These are phyloP conservation scores for Podaxis pistillaris DNA, from an alignment of 768 basidiomycete genomes.

Conservation along the genomic window DNA sequence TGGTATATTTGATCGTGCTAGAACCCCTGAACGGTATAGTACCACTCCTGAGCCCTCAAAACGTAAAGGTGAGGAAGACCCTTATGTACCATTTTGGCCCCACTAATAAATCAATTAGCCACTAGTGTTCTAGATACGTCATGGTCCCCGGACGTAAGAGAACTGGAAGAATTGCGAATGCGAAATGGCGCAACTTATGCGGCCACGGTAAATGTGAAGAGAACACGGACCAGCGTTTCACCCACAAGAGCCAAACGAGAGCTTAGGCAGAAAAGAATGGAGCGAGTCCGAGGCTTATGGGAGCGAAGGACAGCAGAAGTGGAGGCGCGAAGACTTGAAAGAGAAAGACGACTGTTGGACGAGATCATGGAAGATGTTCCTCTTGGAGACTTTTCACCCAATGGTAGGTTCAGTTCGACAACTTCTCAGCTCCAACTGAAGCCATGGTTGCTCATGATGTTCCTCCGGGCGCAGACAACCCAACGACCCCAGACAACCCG, in stretches of 20 bases:
- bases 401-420: conserved; percentile 13
- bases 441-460: neutral
- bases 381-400: neutral
- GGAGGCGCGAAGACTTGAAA: conserved; percentile 33
- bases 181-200: neutral
- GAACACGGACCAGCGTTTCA: neutral
- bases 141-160: conserved; percentile 11
- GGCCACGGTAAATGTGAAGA: neutral
- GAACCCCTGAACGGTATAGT: conserved; percentile 19
- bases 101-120: neutral
- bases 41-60: conserved; percentile 33
- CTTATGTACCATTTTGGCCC: neutral
- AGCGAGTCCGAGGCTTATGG: neutral
- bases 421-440: neutral
- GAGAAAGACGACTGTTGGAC: conserved; percentile 41
- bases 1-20: conserved; percentile 19
- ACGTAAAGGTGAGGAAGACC: conserved; percentile 43
- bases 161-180: conserved; percentile 1
- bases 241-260: neutral
- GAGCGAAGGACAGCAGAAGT: conserved; percentile 22
- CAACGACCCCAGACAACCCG: neutral
- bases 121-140: conserved; percentile 6
- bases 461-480: neutral
- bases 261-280: conserved; percentile 6
- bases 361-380: conserved; percentile 39